A percentile compares a stretch with the other conserved stretches of the same genome.
Evolutionary conservation across 2,329 filamentous ascomycete species (phyloP).

Genomic region (Fusarium humuli): DNA sequence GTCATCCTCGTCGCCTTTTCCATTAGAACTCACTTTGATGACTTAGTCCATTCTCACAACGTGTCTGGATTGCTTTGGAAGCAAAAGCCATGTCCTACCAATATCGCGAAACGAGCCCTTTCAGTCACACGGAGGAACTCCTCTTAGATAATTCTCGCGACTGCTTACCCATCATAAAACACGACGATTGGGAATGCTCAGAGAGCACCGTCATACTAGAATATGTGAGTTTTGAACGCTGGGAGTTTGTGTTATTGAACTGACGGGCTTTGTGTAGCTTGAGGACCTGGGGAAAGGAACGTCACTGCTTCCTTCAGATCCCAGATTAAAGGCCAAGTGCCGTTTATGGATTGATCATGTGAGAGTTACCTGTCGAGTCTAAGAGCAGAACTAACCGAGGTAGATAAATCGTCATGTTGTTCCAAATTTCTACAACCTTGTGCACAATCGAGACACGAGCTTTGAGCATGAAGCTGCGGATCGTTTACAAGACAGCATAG

Average conservation of each 20-base stretch:
- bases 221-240: conserved; percentile 68
- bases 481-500: conserved; percentile 74
- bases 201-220: conserved; percentile 87
- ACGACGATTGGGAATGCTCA: conserved; percentile 84
- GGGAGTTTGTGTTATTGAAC: not conserved
- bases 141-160: conserved; percentile 82
- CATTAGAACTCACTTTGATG: conserved; percentile 3
- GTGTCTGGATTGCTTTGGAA: conserved; percentile 90
- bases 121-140: conserved; percentile 70
- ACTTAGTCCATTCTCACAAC: conserved; percentile 81
- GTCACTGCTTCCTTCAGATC: conserved; percentile 71
- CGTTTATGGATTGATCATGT: conserved; percentile 86
- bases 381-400: not conserved
- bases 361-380: conserved; percentile 23
- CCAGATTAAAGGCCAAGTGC: conserved; percentile 77
- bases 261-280: conserved; percentile 56
- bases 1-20: conserved; percentile 16
- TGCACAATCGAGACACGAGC: conserved; percentile 71
- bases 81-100: conserved; percentile 82
- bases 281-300: conserved; percentile 76
- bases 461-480: conserved; percentile 70
- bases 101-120: conserved; percentile 87
- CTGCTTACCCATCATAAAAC: conserved; percentile 79
- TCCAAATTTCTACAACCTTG: conserved; percentile 78
- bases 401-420: conserved; percentile 82